Evolutionary conservation across 108 stramenopile genomes (phyloP).

Genomic region (Nitzschia sp.): DNA sequence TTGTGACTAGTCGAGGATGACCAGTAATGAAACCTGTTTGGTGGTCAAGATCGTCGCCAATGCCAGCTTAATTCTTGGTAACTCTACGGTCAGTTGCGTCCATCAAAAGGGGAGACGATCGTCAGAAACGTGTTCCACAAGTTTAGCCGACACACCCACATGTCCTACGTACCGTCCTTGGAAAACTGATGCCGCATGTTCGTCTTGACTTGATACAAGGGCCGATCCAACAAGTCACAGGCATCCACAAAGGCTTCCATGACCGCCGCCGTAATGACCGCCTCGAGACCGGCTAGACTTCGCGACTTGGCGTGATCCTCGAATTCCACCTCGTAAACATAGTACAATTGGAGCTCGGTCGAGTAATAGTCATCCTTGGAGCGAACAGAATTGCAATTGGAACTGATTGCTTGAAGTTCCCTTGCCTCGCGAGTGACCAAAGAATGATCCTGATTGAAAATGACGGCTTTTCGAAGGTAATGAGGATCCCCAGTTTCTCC

Average conservation of each 20-base stretch:
- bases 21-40: too few species aligned
- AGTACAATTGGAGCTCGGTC: constrained; percentile 34
- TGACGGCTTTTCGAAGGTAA: too few species aligned
- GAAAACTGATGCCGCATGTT: constrained; percentile 22
- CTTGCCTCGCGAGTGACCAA: too few species aligned
- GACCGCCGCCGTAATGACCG: constrained; percentile 24
- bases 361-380: constrained; percentile 4
- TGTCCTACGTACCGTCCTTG: constrained; percentile 30
- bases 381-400: constrained; percentile 25
- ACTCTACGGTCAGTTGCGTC: too few species aligned
- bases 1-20: too few species aligned
- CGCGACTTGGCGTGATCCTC: background rate
- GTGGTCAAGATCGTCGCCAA: too few species aligned
- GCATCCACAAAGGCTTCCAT: constrained; percentile 13
- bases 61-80: too few species aligned
- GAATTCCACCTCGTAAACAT: constrained; percentile 30
- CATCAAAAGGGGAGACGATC: too few species aligned
- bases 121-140: too few species aligned
- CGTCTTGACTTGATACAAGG: constrained; percentile 26
- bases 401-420: constrained; percentile 4
- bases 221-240: constrained; percentile 29
- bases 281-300: constrained; percentile 19
- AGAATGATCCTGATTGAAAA: too few species aligned
- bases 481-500: too few species aligned
- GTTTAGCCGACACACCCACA: too few species aligned